Evolutionary conservation across 768 basidiomycete species (phyloP).

Genomic region (Auriscalpium orientale): DNA sequence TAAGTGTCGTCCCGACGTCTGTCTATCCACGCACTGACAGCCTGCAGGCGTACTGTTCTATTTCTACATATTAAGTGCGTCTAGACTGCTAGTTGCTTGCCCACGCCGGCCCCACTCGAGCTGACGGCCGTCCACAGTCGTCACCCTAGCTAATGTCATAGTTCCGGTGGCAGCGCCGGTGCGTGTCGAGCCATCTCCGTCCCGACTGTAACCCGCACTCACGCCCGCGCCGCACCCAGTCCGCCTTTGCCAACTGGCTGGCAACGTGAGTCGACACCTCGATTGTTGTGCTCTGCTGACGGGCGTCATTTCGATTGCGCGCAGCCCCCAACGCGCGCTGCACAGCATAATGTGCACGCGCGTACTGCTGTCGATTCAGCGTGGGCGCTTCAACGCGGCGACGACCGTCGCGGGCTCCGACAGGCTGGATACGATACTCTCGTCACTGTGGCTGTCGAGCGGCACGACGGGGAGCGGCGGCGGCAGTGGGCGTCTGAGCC

Average conservation of each 20-base stretch:
- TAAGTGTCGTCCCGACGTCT: constrained; percentile 7
- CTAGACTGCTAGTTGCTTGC: not conserved
- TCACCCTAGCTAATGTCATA: constrained; percentile 34
- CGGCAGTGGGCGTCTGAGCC: not conserved
- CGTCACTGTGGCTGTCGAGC: not conserved
- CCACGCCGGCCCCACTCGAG: not conserved
- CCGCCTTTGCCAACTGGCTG: constrained; percentile 34
- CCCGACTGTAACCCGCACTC: not conserved
- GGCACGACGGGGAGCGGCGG: not conserved
- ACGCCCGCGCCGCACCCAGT: constrained; percentile 13
- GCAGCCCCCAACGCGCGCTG: constrained; percentile 35
- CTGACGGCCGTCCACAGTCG: constrained; percentile 16
- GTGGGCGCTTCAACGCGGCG: constrained; percentile 16
- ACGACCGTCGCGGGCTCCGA: not conserved
- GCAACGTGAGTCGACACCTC: constrained; percentile 26
- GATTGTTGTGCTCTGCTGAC: too few relatives aligned
- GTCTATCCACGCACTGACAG: not conserved
- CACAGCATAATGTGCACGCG: constrained; percentile 36
- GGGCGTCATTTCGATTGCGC: too few relatives aligned
- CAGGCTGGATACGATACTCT: not conserved
- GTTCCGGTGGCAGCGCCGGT: constrained; percentile 32
- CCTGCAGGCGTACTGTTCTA: constrained; percentile 33
- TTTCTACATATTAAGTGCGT: constrained; percentile 30
- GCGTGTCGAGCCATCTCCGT: constrained; percentile 5
- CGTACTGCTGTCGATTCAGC: constrained; percentile 33